Evolutionary conservation across 2,329 filamentous ascomycete species (phyloP), one percentile per base, ranked within the genome.

Genomic region (Escovopsis weberi): DNA sequence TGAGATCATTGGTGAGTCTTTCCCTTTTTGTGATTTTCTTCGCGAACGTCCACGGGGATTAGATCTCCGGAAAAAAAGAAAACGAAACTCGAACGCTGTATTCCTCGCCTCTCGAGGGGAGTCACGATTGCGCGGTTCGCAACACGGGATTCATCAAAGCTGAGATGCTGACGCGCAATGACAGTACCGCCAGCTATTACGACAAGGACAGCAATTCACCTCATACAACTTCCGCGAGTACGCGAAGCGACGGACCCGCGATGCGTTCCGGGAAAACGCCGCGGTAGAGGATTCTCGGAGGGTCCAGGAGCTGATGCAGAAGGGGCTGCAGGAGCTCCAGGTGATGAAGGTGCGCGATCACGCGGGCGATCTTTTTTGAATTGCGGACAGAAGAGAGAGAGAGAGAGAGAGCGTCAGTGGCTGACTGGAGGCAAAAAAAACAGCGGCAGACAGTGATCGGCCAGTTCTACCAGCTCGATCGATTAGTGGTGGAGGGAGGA

Each of bases 151-250:
- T 4, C 23, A 23, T 23, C 23, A 23, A 23, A 6, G 23, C 23
- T 23, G 23, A 23, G 23, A 3, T 32, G 11, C 28, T 32, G 28
- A 32, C 28, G 28, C 28, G 34, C 35, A 18, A n/a, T 32, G 15
- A 8, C 50, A 94, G 88, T 96, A 94, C 66, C 88, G 91, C 51
- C 89, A 89, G 57, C 70, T 98, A 54, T 71, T 96, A 55, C 83
- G 88, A 53, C 83, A 91, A 62, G 80, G 86, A 48, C 72, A 74
- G 48, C 84, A 94, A 58, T 96, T 98, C 63, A 77, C 86, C 48
- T 78, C 83, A 53, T 98, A 96, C 71, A 98, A 96, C 67, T 98
- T 95, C 73, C 79, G 91, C 66, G 89, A 95, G 62, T 98, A 98
- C 64, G 88, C 91, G 42, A 83, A 80, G 64, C 81, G 91, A 58